phyloP scores from a whole-genome alignment of 2,329 filamentous ascomycete species.

The Paraphoma sp. region DNA sequence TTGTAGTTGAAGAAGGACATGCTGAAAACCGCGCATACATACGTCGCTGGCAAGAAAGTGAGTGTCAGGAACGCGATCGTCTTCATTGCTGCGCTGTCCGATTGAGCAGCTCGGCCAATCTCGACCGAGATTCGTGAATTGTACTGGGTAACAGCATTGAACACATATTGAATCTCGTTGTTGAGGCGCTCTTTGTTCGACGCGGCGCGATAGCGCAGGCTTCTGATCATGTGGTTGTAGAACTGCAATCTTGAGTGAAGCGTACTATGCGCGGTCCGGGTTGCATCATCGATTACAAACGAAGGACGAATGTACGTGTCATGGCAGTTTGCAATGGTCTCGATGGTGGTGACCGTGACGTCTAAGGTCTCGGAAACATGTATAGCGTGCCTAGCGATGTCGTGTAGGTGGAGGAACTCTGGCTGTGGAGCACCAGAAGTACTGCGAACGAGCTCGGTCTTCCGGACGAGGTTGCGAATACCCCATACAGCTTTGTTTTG shows the following conservation, averaged over 20 bases:
- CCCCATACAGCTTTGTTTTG: slow-evolving; percentile 22
- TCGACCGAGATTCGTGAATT: slow-evolving; percentile 22
- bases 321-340: slow-evolving; percentile 1
- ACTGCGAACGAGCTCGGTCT: slow-evolving; percentile 11
- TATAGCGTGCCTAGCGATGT: slow-evolving; percentile 20
- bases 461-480: slow-evolving; percentile 18
- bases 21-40: slow-evolving; percentile 22
- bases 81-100: slow-evolving; percentile 20
- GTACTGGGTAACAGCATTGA: slow-evolving; percentile 26
- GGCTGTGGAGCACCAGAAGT: background rate
- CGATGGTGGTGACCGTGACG: slow-evolving; percentile 11
- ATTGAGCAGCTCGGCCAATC: slow-evolving; percentile 18
- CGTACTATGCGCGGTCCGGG: no score
- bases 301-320: no score
- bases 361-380: slow-evolving; percentile 21
- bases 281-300: background rate
- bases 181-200: slow-evolving; percentile 25
- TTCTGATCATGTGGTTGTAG: slow-evolving; percentile 12
- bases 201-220: slow-evolving; percentile 11
- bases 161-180: slow-evolving; percentile 27
- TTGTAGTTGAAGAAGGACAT: slow-evolving; percentile 29
- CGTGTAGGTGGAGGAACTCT: slow-evolving; percentile 18
- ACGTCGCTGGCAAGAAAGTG: slow-evolving; percentile 23
- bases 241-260: background rate
- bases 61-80: slow-evolving; percentile 29